Conservation (phyloP, 2,329 filamentous ascomycete genomes). For the Ophiostoma fasciatum region DNA sequence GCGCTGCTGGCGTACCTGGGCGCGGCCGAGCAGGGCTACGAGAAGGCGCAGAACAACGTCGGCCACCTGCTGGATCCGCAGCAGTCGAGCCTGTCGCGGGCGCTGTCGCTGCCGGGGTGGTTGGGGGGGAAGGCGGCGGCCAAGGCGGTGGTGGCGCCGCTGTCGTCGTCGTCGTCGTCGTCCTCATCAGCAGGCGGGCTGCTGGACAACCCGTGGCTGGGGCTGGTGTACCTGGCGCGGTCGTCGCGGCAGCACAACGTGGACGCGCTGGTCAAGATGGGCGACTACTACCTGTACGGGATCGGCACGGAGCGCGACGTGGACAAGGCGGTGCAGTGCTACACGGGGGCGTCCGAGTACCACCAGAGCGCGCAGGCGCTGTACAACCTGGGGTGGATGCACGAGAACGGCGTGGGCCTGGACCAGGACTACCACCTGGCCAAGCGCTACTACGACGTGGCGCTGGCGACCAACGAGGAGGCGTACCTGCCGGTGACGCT, state of each 20-base stretch:
- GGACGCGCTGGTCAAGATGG: slow-evolving; percentile 93
- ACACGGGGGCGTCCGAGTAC: slow-evolving; percentile 80
- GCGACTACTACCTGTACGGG: slow-evolving; percentile 86
- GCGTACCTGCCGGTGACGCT: slow-evolving; percentile 87
- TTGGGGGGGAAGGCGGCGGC: slow-evolving; percentile 17
- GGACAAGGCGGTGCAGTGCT: slow-evolving; percentile 84
- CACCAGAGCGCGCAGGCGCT: slow-evolving; percentile 87
- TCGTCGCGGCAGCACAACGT: slow-evolving; percentile 88
- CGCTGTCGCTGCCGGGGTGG: slow-evolving; percentile 40
- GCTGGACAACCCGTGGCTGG: slow-evolving; percentile 43
- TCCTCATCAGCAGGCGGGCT: slow-evolving; percentile 15
- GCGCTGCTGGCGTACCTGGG: slow-evolving; percentile 72
- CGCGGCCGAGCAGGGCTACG: slow-evolving; percentile 85
- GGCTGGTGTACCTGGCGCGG: slow-evolving; percentile 86
- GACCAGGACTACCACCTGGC: slow-evolving; percentile 94
- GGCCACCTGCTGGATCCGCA: slow-evolving; percentile 71
- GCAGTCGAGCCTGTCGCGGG: slow-evolving; percentile 43
- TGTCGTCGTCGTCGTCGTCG: background rate
- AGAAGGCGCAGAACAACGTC: slow-evolving; percentile 78
- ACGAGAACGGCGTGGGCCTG: slow-evolving; percentile 87
- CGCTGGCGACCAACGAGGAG: slow-evolving; percentile 79
- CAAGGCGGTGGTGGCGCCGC: background rate
- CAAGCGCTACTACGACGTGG: slow-evolving; percentile 89
- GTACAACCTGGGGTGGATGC: slow-evolving; percentile 98
- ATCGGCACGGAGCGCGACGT: slow-evolving; percentile 57